Evolutionary conservation across 257 asterid genomes (phyloP).

Genomic region (Ophiorrhiza pumila): DNA sequence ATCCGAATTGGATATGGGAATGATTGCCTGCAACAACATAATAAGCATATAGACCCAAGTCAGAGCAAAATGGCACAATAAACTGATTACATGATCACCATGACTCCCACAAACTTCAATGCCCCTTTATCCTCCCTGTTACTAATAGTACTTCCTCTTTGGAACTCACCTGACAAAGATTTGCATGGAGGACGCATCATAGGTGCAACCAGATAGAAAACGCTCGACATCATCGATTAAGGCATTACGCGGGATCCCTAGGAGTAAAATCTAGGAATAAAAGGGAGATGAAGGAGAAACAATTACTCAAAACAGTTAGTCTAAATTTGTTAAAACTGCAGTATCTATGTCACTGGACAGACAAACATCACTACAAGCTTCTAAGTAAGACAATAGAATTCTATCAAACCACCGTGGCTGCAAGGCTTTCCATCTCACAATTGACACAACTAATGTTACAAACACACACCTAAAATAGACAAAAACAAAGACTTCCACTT

Average conservation of each 20-base stretch:
- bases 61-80: conserved; percentile 1
- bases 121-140: background rate
- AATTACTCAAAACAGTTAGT: background rate
- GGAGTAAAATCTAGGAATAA: conserved; percentile 47
- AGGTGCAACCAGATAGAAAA: conserved; percentile 73
- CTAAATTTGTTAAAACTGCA: background rate
- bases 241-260: conserved; percentile 71
- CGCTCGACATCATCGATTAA: conserved; percentile 64
- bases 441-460: background rate
- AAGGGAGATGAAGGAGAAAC: background rate
- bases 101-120: background rate
- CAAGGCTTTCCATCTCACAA: conserved; percentile 4
- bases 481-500: conserved; percentile 31
- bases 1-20: conserved; percentile 33
- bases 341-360: background rate
- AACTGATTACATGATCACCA: background rate
- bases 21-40: conserved; percentile 39
- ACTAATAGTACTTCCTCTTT: conserved; percentile 12
- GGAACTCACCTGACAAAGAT: conserved; percentile 41
- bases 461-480: conserved; percentile 12
- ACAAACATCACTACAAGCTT: background rate
- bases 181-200: conserved; percentile 50
- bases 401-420: background rate
- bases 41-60: conserved; percentile 1
- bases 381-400: background rate